Conservation (phyloP, 2,329 filamentous ascomycete genomes). For the Fusarium mangiferae region DNA sequence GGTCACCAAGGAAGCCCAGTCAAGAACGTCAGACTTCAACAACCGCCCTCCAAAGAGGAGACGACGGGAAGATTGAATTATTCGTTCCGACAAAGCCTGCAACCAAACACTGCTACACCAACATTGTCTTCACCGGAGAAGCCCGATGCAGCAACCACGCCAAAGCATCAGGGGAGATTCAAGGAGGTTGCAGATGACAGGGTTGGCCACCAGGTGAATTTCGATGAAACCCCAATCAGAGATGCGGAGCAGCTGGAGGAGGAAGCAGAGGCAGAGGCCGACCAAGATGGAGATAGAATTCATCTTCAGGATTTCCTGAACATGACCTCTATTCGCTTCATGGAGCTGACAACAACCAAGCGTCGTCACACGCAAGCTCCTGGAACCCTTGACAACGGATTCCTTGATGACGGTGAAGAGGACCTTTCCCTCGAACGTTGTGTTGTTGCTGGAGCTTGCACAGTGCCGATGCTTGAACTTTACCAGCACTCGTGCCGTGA, state of each 20-base stretch:
- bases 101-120: conserved; percentile 57
- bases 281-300: conserved; percentile 69
- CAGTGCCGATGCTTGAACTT: conserved; percentile 89
- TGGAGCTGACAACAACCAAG: conserved; percentile 98
- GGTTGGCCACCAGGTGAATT: conserved; percentile 56
- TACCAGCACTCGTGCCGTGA: conserved; percentile 97
- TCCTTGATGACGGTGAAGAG: conserved; percentile 56
- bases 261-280: conserved; percentile 60
- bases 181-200: conserved; percentile 62
- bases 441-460: conserved; percentile 89
- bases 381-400: conserved; percentile 55
- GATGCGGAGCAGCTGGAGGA: conserved; percentile 56
- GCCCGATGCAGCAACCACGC: conserved; percentile 60
- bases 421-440: conserved; percentile 76
- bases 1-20: conserved; percentile 79
- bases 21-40: conserved; percentile 77
- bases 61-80: conserved; percentile 69
- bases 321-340: conserved; percentile 96
- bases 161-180: conserved; percentile 65
- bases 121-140: conserved; percentile 61
- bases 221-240: conserved; percentile 54
- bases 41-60: conserved; percentile 74
- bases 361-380: conserved; percentile 83
- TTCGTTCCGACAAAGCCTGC: conserved; percentile 59
- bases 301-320: conserved; percentile 93